Base-by-base conservation (phyloP, 805 yeast species). In the Teunomyces barrocoloradensis region DNA sequence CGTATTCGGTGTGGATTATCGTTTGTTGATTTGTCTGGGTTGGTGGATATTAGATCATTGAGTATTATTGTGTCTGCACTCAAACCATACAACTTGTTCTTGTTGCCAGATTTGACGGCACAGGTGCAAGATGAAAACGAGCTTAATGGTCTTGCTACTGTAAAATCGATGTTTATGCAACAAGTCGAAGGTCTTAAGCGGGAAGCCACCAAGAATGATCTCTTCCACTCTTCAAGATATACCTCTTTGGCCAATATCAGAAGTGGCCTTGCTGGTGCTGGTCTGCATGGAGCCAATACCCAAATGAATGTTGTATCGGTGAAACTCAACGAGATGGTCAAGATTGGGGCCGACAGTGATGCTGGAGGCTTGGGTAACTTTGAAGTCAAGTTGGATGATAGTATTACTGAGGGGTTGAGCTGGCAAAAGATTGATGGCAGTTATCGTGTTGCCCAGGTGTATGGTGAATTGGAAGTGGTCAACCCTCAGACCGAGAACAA, bases 381-480 rank as follows among this genome's bases (percentile, higher is more conserved):
- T 48, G 89, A 85, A 55, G 77, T 92, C 30, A 70, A 83, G 42
- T 65, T 92, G 20, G 91, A 88, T 52, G 85, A 85, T 12, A 73
- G 73, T 3, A 66, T 92, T 29, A 79, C 80, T 9, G 68, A 74
- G n/a, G 63, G 71, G 21, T 69, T 92, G 45, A 76, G 78, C 45
- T 92, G 99, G 99, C 96, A 91, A 61, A 78, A 77, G 44, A 80
- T 91, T 48, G 82, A 85, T 29, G 92, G 91, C 33, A 89, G 89
- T 10, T 87, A 83, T 61, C 77, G 87, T 13, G 83, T 92, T 27
- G 89, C 97, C 0, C 91, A 89, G 57, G 85, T 92, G 6, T 71
- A 77, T 37, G 98, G 97, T 35, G 80, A 78, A 51, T 68, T 86
- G 42, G 75, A 71, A 44, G 52, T 71, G 35, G 56, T 55, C 18